phyloP scores from a whole-genome alignment of 768 basidiomycete species.

The Rhizopogon roseolus region DNA sequence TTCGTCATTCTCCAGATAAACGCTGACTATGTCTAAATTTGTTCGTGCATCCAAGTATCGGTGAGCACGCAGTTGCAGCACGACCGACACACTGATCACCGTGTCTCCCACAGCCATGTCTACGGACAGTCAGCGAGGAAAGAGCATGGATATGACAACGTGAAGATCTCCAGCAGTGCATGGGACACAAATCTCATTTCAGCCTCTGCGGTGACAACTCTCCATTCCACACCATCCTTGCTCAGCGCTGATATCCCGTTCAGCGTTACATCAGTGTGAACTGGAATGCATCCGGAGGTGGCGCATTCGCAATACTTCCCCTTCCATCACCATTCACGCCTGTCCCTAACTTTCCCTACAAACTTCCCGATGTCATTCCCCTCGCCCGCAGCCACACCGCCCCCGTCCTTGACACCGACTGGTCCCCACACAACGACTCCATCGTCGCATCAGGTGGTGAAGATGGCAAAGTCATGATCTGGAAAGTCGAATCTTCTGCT shows the following conservation, averaged over 20 bases:
- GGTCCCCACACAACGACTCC: constrained; percentile 91
- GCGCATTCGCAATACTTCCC: constrained; percentile 93
- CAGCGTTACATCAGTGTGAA: constrained; percentile 88
- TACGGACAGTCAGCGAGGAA: constrained; percentile 88
- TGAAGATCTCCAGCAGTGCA: constrained; percentile 83
- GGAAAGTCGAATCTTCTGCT: constrained; percentile 63
- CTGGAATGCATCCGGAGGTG: constrained; percentile 91
- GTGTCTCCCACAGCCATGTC: constrained; percentile 60
- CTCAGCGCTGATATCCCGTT: constrained; percentile 7
- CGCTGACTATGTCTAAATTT: constrained; percentile 69
- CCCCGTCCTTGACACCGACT: constrained; percentile 90
- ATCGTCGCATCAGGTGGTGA: constrained; percentile 91
- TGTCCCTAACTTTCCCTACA: constrained; percentile 55
- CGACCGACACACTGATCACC: constrained; percentile 3
- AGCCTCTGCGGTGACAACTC: constrained; percentile 65
- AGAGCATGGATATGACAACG: constrained; percentile 73
- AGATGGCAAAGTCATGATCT: constrained; percentile 90
- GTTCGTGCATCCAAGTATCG: constrained; percentile 85
- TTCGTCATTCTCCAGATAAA: not conserved
- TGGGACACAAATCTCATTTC: constrained; percentile 95
- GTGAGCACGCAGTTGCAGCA: constrained; percentile 32
- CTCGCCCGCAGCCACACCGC: constrained; percentile 84
- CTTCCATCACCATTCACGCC: constrained; percentile 67
- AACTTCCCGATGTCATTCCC: constrained; percentile 89
- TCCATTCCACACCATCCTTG: constrained; percentile 1